Evolutionary conservation across 2,329 filamentous ascomycete species (phyloP), one percentile per base, ranked within the genome.

Genomic region (Ascochyta pisi): DNA sequence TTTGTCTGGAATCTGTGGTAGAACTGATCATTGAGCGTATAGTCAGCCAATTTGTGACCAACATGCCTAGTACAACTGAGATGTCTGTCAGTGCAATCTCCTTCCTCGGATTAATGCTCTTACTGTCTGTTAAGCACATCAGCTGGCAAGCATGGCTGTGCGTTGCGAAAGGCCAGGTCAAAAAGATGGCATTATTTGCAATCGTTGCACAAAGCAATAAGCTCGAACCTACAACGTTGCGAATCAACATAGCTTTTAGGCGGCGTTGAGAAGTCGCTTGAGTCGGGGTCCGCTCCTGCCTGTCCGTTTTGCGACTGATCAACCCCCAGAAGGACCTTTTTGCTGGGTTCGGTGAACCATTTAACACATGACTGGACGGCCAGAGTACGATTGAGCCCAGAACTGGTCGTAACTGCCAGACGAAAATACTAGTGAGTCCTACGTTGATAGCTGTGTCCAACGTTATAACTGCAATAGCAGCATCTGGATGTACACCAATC

Each of bases 91-190:
- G 54, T 46, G 16, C 16, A 13, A 13, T 10, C 13, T 5, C 0
- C 29, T 7, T 19, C 27, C 24, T 26, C 8, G 2, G 24, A 13
- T 15, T 12, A 13, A n/a, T 37, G 9, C 10, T 65, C 73, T 61
- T 60, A 78, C 76, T 66, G 55, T 78, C 76, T 34, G 72, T 59
- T 3, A 73, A 66, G 51, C 76, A 78, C 23, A 74, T 67, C 3
- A 70, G 61, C 38, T 75, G 72, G 48, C 76, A 78, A 3, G 73
- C 58, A 62, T 76, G 76, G 3, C 70, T 71, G 19, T 66, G 61
- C 40, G 70, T 67, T n/a, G 67, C 64, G 1, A 68, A 70, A 2
- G 51, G 38, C 41, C 68, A 63, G 13, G 34, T 57, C 19, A 70
- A 63, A 23, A 76, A 67, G 6, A 77, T 48, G 1, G 55, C 63